phyloP scores from a whole-genome alignment of 2,329 filamentous ascomycete genomes.

The Beauveria sp. region DNA sequence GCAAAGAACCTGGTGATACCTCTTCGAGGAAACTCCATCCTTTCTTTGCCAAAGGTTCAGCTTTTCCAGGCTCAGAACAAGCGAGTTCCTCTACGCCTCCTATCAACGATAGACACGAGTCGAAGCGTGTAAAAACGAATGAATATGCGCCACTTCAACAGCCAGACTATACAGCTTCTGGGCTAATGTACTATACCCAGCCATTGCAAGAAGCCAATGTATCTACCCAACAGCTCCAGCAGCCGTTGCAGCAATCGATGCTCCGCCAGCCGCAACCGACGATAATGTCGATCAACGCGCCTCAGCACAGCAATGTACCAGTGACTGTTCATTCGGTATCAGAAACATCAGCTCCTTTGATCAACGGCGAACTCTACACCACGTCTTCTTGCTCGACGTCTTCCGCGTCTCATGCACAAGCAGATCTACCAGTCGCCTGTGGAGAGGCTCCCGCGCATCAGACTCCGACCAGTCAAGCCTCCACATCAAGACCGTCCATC shows the following conservation, averaged over 20 bases:
- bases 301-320: not conserved
- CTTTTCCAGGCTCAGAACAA: not conserved
- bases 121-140: constrained; percentile 37
- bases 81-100: not conserved
- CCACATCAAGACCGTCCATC: not conserved
- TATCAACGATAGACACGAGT: not conserved
- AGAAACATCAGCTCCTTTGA: too few species aligned
- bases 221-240: not conserved
- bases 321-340: not conserved
- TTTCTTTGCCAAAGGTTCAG: constrained; percentile 37
- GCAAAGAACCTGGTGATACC: constrained; percentile 28
- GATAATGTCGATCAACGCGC: not conserved
- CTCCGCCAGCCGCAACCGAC: not conserved
- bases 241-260: not conserved
- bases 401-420: not conserved
- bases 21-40: constrained; percentile 44
- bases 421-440: not conserved
- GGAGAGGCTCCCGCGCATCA: not conserved
- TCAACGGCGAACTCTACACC: too few species aligned
- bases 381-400: not conserved
- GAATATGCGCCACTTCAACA: constrained; percentile 14
- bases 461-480: not conserved
- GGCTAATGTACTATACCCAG: not conserved
- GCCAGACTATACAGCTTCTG: not conserved
- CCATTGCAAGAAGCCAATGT: not conserved